Evolutionary conservation across 2,329 filamentous ascomycete genomes (phyloP).

Genomic region (Penicillium sp.): DNA sequence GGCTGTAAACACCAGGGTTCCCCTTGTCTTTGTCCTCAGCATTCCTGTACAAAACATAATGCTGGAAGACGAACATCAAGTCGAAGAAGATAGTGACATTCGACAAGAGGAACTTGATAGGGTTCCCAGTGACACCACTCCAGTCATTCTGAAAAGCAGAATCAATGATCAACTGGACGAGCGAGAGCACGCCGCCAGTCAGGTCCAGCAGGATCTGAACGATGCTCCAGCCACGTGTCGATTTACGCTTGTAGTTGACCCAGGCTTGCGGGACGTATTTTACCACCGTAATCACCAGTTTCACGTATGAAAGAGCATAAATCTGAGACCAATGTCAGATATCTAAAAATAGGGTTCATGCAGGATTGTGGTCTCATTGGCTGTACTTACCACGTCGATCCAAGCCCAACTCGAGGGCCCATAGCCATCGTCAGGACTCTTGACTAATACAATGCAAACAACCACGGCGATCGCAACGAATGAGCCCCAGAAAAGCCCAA

Average conservation of each 20-base stretch:
- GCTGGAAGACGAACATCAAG: slow-evolving; percentile 82
- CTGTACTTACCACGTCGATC: slow-evolving; percentile 63
- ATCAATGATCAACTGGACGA: slow-evolving; percentile 82
- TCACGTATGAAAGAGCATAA: slow-evolving; percentile 81
- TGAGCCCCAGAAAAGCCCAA: slow-evolving; percentile 73
- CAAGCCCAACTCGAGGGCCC: slow-evolving; percentile 62
- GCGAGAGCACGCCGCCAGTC: slow-evolving; percentile 77
- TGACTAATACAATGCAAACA: slow-evolving; percentile 47
- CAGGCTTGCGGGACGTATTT: slow-evolving; percentile 91
- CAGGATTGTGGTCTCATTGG: not conserved
- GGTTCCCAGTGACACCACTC: slow-evolving; percentile 89
- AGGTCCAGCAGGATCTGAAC: slow-evolving; percentile 83
- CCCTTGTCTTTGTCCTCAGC: slow-evolving; percentile 28
- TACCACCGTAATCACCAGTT: slow-evolving; percentile 83
- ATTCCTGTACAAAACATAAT: slow-evolving; percentile 76
- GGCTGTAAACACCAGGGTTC: slow-evolving; percentile 31
- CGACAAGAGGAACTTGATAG: slow-evolving; percentile 84
- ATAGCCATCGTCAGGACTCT: slow-evolving; percentile 48
- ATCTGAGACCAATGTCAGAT: slow-evolving; percentile 45
- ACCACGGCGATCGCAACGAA: slow-evolving; percentile 51
- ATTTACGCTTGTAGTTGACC: slow-evolving; percentile 82
- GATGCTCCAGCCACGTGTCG: slow-evolving; percentile 88
- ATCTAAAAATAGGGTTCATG: slow-evolving; percentile 7
- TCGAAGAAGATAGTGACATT: slow-evolving; percentile 89
- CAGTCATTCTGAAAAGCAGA: slow-evolving; percentile 84